Conservation (phyloP, 805 yeast species). For the Zygotorulaspora sp. region DNA sequence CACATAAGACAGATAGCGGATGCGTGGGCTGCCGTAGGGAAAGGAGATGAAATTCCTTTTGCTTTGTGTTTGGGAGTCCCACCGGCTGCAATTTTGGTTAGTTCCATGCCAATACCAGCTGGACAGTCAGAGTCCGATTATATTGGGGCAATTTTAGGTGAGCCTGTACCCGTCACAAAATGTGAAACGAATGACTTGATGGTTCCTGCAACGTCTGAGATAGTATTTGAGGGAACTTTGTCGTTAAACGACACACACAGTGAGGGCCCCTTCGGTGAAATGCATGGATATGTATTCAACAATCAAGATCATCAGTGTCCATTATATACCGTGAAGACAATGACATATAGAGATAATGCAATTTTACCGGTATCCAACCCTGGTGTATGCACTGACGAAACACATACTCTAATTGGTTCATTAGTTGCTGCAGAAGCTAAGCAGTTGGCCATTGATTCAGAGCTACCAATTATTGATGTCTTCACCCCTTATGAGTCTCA, state of each 20-base stretch:
- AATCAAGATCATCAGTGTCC: slow-evolving; percentile 30
- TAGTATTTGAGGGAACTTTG: slow-evolving; percentile 29
- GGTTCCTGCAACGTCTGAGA: slow-evolving; percentile 29
- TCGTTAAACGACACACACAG: slow-evolving; percentile 14
- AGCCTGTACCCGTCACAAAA: slow-evolving; percentile 26
- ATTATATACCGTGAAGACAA: slow-evolving; percentile 22
- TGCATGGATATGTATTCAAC: slow-evolving; percentile 31
- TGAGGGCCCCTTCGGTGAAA: slow-evolving; percentile 35
- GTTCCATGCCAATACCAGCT: slow-evolving; percentile 27
- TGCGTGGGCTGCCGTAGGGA: slow-evolving; percentile 24
- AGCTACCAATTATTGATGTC: slow-evolving; percentile 21
- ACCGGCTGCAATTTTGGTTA: slow-evolving; percentile 30
- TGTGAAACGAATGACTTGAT: slow-evolving; percentile 24
- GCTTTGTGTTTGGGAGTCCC: slow-evolving; percentile 32
- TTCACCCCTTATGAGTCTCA: slow-evolving; percentile 31
- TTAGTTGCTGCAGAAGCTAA: slow-evolving; percentile 21
- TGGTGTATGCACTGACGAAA: slow-evolving; percentile 30
- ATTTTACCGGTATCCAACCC: slow-evolving; percentile 30
- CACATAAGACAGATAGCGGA: slow-evolving; percentile 28
- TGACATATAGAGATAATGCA: slow-evolving; percentile 26
- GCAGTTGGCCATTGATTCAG: slow-evolving; percentile 6
- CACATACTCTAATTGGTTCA: slow-evolving; percentile 31
- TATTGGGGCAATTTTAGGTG: slow-evolving; percentile 29
- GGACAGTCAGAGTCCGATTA: slow-evolving; percentile 22
- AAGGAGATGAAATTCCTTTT: slow-evolving; percentile 25